A percentile compares a stretch with the other conserved stretches of the same genome.
Conservation (phyloP, 2,329 filamentous ascomycete species). For the Hypoxylon sp. region DNA sequence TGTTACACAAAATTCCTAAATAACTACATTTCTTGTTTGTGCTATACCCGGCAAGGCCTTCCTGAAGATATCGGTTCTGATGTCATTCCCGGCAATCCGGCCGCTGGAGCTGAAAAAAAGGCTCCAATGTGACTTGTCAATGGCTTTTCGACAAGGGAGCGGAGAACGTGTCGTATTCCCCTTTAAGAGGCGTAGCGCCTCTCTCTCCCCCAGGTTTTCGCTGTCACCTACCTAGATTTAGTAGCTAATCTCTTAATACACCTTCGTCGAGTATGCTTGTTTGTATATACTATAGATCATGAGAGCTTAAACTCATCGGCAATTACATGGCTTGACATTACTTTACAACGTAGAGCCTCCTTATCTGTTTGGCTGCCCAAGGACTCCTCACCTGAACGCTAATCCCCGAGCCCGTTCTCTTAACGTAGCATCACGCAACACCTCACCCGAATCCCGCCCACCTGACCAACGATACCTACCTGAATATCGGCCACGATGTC, state of each 20-base stretch:
- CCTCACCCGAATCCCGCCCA: neutral
- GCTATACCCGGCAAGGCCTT: constrained; percentile 14
- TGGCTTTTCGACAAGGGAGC: constrained; percentile 8
- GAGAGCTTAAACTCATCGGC: neutral
- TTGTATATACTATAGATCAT: constrained; percentile 4
- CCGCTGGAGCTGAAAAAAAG: constrained; percentile 22
- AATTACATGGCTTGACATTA: neutral
- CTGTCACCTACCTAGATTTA: constrained; percentile 6
- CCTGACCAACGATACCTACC: neutral
- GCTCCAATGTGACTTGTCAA: constrained; percentile 28
- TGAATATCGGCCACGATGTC: constrained; percentile 12
- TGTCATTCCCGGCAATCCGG: constrained; percentile 21
- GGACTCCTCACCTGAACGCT: neutral
- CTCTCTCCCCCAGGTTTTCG: constrained; percentile 17
- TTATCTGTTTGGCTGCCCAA: neutral
- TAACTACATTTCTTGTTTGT: constrained; percentile 3
- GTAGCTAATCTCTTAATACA: constrained; percentile 14
- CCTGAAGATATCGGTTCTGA: constrained; percentile 14
- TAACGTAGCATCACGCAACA: constrained; percentile 8
- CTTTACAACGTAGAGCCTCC: neutral
- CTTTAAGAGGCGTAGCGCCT: neutral
- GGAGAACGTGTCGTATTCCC: constrained; percentile 1
- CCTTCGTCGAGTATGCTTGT: constrained; percentile 1
- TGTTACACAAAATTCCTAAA: constrained; percentile 10
- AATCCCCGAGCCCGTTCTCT: neutral